Evolutionary conservation across 2,329 filamentous ascomycete genomes (phyloP).

Genomic region (Xylariaceae sp.): DNA sequence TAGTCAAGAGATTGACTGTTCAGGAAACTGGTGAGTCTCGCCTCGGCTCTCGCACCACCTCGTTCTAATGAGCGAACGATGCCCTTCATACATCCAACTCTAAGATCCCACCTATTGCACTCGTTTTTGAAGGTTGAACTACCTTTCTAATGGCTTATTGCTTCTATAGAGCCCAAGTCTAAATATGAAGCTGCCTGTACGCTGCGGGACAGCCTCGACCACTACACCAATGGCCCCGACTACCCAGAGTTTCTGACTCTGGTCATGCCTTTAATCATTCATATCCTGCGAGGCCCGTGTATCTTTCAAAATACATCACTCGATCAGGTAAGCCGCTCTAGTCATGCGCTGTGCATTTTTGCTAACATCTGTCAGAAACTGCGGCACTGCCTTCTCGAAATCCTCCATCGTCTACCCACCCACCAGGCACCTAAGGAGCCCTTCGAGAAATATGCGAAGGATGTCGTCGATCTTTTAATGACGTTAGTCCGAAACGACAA

Average conservation of each 20-base stretch:
- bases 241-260: conserved; percentile 80
- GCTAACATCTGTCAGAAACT: conserved; percentile 57
- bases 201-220: conserved; percentile 85
- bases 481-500: conserved; percentile 84
- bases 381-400: conserved; percentile 89
- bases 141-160: conserved; percentile 3
- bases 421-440: conserved; percentile 66
- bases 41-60: conserved; percentile 14
- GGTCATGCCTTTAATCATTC: conserved; percentile 84
- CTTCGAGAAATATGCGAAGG: conserved; percentile 81
- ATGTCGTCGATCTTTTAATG: conserved; percentile 88
- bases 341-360: neutral
- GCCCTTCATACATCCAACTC: neutral
- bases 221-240: conserved; percentile 70
- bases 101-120: neutral
- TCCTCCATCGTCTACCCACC: conserved; percentile 78
- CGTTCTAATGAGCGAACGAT: neutral
- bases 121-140: neutral
- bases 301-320: conserved; percentile 86
- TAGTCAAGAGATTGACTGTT: conserved; percentile 54
- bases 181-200: conserved; percentile 79
- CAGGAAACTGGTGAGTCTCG: conserved; percentile 48
- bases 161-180: conserved; percentile 62
- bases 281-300: conserved; percentile 75
- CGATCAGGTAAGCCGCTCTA: conserved; percentile 64